Evolutionary conservation across 257 asterid species (phyloP), one percentile per base, ranked within the genome.

Genomic region (Ophiorrhiza pumila): DNA sequence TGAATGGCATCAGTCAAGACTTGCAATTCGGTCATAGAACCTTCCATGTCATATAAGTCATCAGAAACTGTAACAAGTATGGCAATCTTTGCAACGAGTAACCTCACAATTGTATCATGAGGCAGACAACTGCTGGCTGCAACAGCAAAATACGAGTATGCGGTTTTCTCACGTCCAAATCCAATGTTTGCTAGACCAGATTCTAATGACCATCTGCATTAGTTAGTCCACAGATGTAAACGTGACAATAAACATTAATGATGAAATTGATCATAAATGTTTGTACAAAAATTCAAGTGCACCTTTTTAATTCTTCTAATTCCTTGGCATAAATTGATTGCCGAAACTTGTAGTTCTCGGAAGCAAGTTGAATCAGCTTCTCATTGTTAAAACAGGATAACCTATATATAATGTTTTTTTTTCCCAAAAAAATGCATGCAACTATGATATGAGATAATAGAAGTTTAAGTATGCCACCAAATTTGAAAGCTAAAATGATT

Each of bases 101-200:
- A 31, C 23, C 96, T 74, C 70, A 74, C 77, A 0, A 69, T 31
- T 3, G 93, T 83, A 68, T 84, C 50, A 37, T 49, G 62, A 45
- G 90, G 87, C 74, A 81, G 66, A 67, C 65, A 83, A 56, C 67
- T 20, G 80, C 80, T 67, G 0, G 91, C 78, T 13, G 91, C 89
- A n/a, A 53, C 34, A 2, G 83, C 87, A 62, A 78, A 89, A 60
- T 89, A 89, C 2, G 73, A 72, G 55, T 85, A 84, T 5, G 71
- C 37, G 3, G 89, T 87, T 77, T 89, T 89, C 25, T 87, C 90
- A 69, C 96, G 79, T 69, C 93, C 96, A 71, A 89, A 89, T 77
- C 96, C 96, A 78, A 87, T 80, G 46, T 85, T 84, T 32, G 78
- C 76, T 0, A 89, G 85, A 9, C 90, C 80, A 77, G 82, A 78